phyloP scores from a whole-genome alignment of 1,284 basidiomycete species.

The Pseudozyma thailandica region DNA sequence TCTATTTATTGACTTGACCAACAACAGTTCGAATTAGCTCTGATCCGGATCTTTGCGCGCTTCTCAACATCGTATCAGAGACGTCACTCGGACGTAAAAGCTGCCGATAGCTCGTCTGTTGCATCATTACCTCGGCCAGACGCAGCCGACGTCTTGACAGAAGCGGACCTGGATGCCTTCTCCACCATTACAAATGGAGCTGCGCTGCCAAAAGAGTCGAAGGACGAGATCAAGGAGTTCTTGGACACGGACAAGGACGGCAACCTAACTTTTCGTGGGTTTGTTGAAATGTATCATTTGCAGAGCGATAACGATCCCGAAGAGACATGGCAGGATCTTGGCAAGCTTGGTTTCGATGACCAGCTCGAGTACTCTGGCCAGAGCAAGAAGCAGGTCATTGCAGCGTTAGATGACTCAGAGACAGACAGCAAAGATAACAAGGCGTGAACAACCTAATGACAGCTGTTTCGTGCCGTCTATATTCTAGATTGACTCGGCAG shows the following conservation, averaged over 20 bases:
- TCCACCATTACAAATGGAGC: conserved; percentile 47
- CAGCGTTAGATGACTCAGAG: neutral
- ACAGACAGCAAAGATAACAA: neutral
- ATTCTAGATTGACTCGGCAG: too few species aligned
- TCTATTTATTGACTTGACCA: too few species aligned
- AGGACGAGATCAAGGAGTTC: conserved; percentile 55
- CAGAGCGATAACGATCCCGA: conserved; percentile 53
- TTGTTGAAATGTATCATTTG: conserved; percentile 54
- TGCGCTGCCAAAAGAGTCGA: conserved; percentile 41
- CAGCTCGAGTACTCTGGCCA: conserved; percentile 11
- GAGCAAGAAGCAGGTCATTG: neutral
- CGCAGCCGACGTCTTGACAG: conserved; percentile 22
- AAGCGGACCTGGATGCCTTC: conserved; percentile 50
- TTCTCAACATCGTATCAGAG: conserved; percentile 39
- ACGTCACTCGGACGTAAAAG: conserved; percentile 5
- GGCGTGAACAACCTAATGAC: neutral
- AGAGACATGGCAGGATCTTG: conserved; percentile 57
- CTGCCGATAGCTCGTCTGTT: conserved; percentile 7
- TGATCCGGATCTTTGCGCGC: conserved; percentile 40
- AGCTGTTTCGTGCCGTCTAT: too few species aligned
- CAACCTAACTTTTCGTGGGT: conserved; percentile 45
- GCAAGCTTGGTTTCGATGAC: conserved; percentile 37
- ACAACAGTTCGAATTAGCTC: conserved; percentile 31
- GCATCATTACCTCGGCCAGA: conserved; percentile 18
- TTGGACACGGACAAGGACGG: conserved; percentile 51